Base-by-base conservation (phyloP, 1,284 basidiomycete genomes). In the Boletus albobrunnescens region DNA sequence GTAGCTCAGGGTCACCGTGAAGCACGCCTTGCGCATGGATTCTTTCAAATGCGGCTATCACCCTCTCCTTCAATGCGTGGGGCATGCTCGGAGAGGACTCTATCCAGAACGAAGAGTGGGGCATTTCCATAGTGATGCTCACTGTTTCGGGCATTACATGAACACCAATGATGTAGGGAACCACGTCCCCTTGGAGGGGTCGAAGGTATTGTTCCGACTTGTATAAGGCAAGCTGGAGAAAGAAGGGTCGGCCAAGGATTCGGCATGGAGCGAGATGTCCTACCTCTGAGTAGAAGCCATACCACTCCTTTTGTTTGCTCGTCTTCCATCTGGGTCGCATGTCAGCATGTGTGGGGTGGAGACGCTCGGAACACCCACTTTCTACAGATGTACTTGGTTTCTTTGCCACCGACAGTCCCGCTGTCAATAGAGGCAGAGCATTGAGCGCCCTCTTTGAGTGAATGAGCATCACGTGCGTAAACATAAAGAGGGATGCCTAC, bases 61-160 rank as follows among this genome's bases (percentile, higher is more conserved):
- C 72, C 39, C 67, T 67, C 45, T 71, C 66, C 56, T 81, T 81
- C 38, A 79, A 58, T 17, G 69, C 64, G 14, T 71, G 51, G 6
- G 79, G 75, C 75, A 82, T 80, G 24, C 68, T 70, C 1, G 71
- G 59, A 13, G 72, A 75, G 13, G 80, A 76, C 53, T 80, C 73
- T 42, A 79, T 69, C 79, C 80, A 81, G 56, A 81, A 77, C 6
- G 69, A 67, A 20, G 66, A 65, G 53, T 81, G 75, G 1, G 79
- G 79, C 17, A 74, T 63, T 50, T 78, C 78, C 71, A 77, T 78
- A 6, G 72, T 71, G 12, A 83, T 57, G 54, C 70, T 71, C 37
- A 76, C 61, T 11, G 60, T 53, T 36, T 68, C 68, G 24, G 67
- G 61, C 49, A 65, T 60, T 26, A 68, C 53, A 55, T 75, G 72